A percentile compares a stretch with the other conserved stretches of the same genome.
Evolutionary conservation across 805 yeast species (phyloP).

Genomic region (Wickerhamomyces rabaulensis): DNA sequence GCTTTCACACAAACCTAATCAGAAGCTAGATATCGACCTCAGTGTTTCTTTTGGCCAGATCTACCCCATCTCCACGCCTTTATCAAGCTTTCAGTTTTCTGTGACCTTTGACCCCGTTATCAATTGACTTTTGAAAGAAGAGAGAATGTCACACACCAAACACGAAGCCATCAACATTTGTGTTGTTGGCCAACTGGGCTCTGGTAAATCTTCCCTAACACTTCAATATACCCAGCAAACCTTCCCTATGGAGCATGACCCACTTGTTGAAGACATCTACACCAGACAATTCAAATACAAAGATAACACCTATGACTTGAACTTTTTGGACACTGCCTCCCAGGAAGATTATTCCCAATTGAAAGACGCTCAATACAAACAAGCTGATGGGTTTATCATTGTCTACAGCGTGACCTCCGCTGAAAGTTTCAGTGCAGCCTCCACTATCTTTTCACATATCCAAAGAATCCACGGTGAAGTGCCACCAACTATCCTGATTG

Average conservation of each 20-base stretch:
- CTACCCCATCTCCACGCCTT: too few species aligned
- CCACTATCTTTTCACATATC: constrained; percentile 15
- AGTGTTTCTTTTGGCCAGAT: too few species aligned
- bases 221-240: constrained; percentile 57
- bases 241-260: constrained; percentile 63
- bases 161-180: constrained; percentile 10
- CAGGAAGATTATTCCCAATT: constrained; percentile 75
- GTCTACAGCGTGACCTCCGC: constrained; percentile 12
- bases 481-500: constrained; percentile 19
- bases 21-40: too few species aligned
- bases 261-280: constrained; percentile 64
- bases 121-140: too few species aligned
- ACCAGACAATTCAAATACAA: constrained; percentile 50
- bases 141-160: neutral
- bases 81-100: neutral
- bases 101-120: too few species aligned
- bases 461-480: constrained; percentile 11
- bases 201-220: constrained; percentile 63
- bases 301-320: constrained; percentile 45
- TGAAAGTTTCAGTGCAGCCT: constrained; percentile 10
- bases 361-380: constrained; percentile 38
- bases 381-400: constrained; percentile 20
- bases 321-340: constrained; percentile 73
- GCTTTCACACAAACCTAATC: too few species aligned
- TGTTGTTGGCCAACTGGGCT: constrained; percentile 67